Evolutionary conservation across 163 green algal species (phyloP), one percentile per base, ranked within the genome.

Genomic region (Chlorella variabilis): DNA sequence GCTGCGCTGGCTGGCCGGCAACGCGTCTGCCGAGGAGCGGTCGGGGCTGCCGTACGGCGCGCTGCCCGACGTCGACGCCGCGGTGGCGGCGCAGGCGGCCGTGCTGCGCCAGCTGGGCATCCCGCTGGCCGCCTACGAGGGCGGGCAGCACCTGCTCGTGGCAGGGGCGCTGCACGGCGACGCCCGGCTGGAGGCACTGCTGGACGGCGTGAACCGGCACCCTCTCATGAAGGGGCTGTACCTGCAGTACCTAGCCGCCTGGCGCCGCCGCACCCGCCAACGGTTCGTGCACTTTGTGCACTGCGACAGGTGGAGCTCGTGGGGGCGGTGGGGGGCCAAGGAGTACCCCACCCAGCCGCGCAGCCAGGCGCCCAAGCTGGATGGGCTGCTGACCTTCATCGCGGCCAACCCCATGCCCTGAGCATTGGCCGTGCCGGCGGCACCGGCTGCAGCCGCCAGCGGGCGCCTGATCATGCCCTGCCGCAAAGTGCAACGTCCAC

Each of bases 191-290:
- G 31, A 80, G 36, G 27, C 58, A 63, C 39, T 75, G 70, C 13
- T 76, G 31, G 17, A 87, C 36, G 42, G 76, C 41, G n/a, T 79
- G 75, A 71, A 71, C 34, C 63, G 63, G 25, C 20, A 71, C 34
- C 13, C 63, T 27, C 13, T 4, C 34, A 71, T 71, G 63, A 71
- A 71, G 63, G 33, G 38, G 34, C 17, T 49, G 63, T 71, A 71
- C 34, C 34, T 71, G 1, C 33, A 31, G 34, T 71, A 71, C 34
- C 63, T 71, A 4, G 7, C 63, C 3, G 34, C 34, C 20, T 71
- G 63, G 63, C 63, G 63, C 34, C 15, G 6, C 63, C 63, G 33
- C 20, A 71, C 63, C 63, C 33, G 34, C 63, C 63, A 71, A 27
- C 34, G 4, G 34, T 17, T 71, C 3, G 29, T 27, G 17, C 63